Conservation (phyloP, 768 basidiomycete species). For the Saitozyma podzolica region DNA sequence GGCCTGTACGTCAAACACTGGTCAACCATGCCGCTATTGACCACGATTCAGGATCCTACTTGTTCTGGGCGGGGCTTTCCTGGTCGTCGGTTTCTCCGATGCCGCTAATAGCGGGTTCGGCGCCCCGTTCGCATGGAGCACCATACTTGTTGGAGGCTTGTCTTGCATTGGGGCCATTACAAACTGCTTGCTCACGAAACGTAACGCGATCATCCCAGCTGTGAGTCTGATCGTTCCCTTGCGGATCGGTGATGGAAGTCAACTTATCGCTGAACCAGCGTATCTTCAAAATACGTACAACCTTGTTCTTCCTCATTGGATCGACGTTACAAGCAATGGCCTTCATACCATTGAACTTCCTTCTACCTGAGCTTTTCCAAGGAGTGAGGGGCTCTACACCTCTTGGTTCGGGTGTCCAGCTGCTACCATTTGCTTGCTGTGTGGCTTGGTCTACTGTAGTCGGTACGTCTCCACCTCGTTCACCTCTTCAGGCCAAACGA, state of each 20-base stretch:
- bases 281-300: slow-evolving; percentile 51
- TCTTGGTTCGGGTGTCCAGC: slow-evolving; percentile 35
- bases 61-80: slow-evolving; percentile 46
- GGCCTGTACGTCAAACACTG: slow-evolving; percentile 41
- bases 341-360: slow-evolving; percentile 38
- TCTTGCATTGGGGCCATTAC: slow-evolving; percentile 20
- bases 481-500: neutral
- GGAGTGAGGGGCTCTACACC: slow-evolving; percentile 38
- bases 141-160: slow-evolving; percentile 47
- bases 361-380: slow-evolving; percentile 43
- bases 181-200: slow-evolving; percentile 50
- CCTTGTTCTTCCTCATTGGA: slow-evolving; percentile 43
- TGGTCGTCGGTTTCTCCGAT: slow-evolving; percentile 53
- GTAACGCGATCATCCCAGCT: slow-evolving; percentile 53
- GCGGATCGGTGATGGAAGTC: slow-evolving; percentile 11
- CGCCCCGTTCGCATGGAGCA: slow-evolving; percentile 44
- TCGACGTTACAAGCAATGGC: slow-evolving; percentile 42
- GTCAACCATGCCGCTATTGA: slow-evolving; percentile 5
- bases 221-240: slow-evolving; percentile 18
- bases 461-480: slow-evolving; percentile 19
- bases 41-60: slow-evolving; percentile 38
- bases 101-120: slow-evolving; percentile 50
- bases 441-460: slow-evolving; percentile 36
- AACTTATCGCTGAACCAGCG: slow-evolving; percentile 14
- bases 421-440: slow-evolving; percentile 41